Evolutionary conservation across 257 asterid genomes (phyloP), one percentile per base, ranked within the genome.

Genomic region (Jacaranda mimosifolia): DNA sequence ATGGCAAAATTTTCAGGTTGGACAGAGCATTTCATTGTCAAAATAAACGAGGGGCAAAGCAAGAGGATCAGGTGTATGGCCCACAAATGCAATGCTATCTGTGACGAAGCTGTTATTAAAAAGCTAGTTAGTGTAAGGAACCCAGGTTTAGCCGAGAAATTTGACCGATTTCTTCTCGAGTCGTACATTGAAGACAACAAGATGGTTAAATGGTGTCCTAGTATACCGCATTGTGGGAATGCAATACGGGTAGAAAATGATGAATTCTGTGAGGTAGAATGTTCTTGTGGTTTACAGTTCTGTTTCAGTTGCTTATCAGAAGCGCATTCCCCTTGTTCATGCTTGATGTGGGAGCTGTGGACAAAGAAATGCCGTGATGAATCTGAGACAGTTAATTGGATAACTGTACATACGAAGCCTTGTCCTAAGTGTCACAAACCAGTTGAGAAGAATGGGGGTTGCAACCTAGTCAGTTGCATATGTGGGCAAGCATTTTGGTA

Each of bases 171-270:
- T 86, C 97, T 96, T 67, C 94, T 93, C 15, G 99, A 96, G 86
- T 96, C 99, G 2, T 96, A 96, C 80, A 93, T 96, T 63, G 99
- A 93, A 85, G 99, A 96, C 87, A 96, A 96, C 81, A 93, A 84
- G 82, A 96, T 89, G 98, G 98, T 96, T 42, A 91, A 96, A 79
- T 96, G 99, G 99, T 96, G 98, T 79, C 98, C 98, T 15, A 96
- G 99, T 72, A 68, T 80, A 63, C 99, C 99, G n/a, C 98, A 96
- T 78, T 96, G 99, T 86, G 99, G 99, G 79, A 93, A 90, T 72
- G 99, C 99, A 38, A 91, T 96, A 76, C 87, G 99, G 60, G 90
- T 96, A 11, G 97, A 96, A 80, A 82, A 80, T 51, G 97, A 93
- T 81, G 97, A 86, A 72, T 83, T 88, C 64, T 93, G 97, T 63